Evolutionary conservation across 2,329 filamentous ascomycete genomes (phyloP), one percentile per base, ranked within the genome.

Genomic region (Phialocephala sp.): DNA sequence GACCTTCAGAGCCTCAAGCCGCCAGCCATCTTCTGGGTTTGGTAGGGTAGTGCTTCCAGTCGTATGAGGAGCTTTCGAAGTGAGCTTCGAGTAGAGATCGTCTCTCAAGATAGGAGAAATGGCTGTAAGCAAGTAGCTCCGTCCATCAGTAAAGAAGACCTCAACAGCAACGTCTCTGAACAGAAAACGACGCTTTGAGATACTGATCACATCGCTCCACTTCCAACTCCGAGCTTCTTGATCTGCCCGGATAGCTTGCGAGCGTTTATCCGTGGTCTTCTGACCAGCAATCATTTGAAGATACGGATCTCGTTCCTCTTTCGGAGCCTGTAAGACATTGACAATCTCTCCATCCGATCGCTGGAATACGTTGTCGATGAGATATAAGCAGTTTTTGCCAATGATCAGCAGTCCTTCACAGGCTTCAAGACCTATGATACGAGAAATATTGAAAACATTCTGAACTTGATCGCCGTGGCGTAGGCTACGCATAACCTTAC

Each of bases 161-260:
- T 99, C 95, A n/a, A 98, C 89, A 0, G 93, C 93, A 14, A 99
- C 95, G 74, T 99, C 94, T 32, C 95, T 89, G 78, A 98, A 97
- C 4, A 99, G 80, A 77, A 98, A 99, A 8, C 94, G 90, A 22
- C 96, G 89, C 78, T 99, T 99, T 0, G 94, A 98, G 41, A 98
- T 91, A 76, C 94, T 97, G 71, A 98, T 91, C 15, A 98, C 89
- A 76, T 98, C 94, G 3, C 89, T 87, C 94, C 94, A 99, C 70
- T 89, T 91, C 96, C 95, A 99, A 76, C 91, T 90, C 71, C 94
- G 87, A 1, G 91, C 93, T 67, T 94, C 91, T 73, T 97, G 92
- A 58, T 97, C 92, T 27, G 81, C 77, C 59, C 77, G 83, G 73
- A 78, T 85, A 76, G 77, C 83, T 76, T 76, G 87, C 80, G 80